Conservation (phyloP, 2,329 filamentous ascomycete genomes). For the Hymenoscyphus repandus region DNA sequence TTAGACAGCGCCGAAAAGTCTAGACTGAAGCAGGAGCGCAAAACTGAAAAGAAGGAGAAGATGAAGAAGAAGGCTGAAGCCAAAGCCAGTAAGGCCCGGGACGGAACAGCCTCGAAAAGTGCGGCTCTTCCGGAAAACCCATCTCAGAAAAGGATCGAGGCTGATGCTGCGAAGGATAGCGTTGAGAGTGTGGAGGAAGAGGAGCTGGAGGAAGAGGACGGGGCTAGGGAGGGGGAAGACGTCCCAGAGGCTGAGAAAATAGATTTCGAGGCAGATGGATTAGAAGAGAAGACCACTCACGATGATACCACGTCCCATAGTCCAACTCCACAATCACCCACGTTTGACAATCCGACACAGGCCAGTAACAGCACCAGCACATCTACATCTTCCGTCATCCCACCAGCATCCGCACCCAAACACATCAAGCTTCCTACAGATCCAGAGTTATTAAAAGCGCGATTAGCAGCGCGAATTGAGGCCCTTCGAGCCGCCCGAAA, state of each 20-base stretch:
- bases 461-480: conserved; percentile 78
- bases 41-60: conserved; percentile 35
- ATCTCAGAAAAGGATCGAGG: not conserved
- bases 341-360: conserved; percentile 51
- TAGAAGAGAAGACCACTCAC: conserved; percentile 40
- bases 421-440: conserved; percentile 64
- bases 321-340: conserved; percentile 53
- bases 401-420: conserved; percentile 57
- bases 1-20: conserved; percentile 24
- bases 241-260: conserved; percentile 33
- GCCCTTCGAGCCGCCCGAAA: conserved; percentile 80
- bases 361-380: conserved; percentile 53
- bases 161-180: conserved; percentile 18
- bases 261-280: conserved; percentile 42
- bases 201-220: conserved; percentile 13
- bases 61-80: conserved; percentile 39
- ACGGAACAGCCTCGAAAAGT: too few relatives aligned
- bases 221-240: conserved; percentile 9
- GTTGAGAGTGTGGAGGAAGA: conserved; percentile 24
- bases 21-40: conserved; percentile 30
- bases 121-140: not conserved
- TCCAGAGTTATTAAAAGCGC: conserved; percentile 68
- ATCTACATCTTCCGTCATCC: conserved; percentile 62
- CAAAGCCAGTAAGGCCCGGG: conserved; percentile 8
- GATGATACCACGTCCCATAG: conserved; percentile 37